phyloP scores from a whole-genome alignment of 164 flowering plant species.

The Platanus orientalis region DNA sequence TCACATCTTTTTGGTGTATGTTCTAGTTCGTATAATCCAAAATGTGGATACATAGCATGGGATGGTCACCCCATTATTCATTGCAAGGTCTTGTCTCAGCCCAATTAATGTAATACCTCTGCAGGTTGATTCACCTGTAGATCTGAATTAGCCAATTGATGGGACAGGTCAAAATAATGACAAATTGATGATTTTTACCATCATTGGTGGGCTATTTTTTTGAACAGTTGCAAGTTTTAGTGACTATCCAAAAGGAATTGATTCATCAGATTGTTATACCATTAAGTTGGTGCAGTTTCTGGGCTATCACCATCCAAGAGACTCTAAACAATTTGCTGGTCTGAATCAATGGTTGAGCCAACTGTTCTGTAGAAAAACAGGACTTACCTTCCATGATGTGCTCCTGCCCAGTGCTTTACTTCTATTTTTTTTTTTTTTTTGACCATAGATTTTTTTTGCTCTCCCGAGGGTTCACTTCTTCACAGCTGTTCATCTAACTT shows the following conservation, averaged over 20 bases:
- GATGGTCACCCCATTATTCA: neutral
- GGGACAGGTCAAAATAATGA: neutral
- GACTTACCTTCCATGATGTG: too few species aligned
- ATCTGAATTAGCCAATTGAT: neutral
- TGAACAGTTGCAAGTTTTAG: neutral
- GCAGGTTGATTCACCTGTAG: too few species aligned
- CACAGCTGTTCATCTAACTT: neutral
- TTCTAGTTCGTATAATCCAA: neutral
- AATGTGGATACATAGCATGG: too few species aligned
- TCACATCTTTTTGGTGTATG: constrained; percentile 4
- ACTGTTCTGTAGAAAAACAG: too few species aligned
- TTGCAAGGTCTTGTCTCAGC: neutral
- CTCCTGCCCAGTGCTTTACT: too few species aligned
- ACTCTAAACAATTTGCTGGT: too few species aligned
- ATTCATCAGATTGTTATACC: neutral
- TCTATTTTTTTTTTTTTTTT: too few species aligned
- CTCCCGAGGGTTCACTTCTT: neutral
- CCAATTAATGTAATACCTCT: neutral
- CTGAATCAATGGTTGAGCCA: too few species aligned
- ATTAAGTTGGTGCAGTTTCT: too few species aligned
- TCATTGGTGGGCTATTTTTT: neutral
- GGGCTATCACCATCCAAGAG: too few species aligned
- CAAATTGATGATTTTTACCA: neutral
- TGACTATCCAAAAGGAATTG: neutral
- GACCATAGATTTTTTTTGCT: neutral